Conservation (phyloP, 805 yeast genomes). For the Wickerhamomyces canadensis region DNA sequence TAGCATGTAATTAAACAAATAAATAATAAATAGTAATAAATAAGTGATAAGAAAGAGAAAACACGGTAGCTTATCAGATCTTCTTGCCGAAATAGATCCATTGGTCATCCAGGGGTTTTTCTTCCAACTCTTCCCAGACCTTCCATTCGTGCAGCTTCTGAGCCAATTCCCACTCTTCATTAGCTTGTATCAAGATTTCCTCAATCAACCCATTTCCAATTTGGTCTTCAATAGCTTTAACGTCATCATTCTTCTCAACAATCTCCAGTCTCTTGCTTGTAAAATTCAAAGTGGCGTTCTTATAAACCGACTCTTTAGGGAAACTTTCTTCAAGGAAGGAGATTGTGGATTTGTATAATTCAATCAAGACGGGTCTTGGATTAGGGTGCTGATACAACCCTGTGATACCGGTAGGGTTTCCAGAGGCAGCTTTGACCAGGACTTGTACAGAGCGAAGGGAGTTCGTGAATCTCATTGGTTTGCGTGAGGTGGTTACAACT, state of each 20-base stretch:
- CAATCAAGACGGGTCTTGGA: conserved; percentile 73
- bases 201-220: conserved; percentile 84
- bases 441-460: conserved; percentile 35
- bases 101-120: conserved; percentile 73
- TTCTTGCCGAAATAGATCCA: conserved; percentile 79
- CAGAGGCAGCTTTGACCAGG: conserved; percentile 52
- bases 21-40: conserved; percentile 2
- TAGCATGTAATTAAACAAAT: neutral
- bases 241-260: conserved; percentile 57
- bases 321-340: conserved; percentile 49
- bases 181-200: conserved; percentile 76
- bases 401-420: conserved; percentile 77
- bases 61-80: conserved; percentile 26
- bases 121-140: conserved; percentile 77
- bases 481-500: conserved; percentile 5
- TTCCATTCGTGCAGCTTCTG: conserved; percentile 63
- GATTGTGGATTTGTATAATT: conserved; percentile 68
- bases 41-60: conserved; percentile 2
- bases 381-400: conserved; percentile 77
- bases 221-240: conserved; percentile 60
- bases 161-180: conserved; percentile 69
- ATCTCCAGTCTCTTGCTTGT: conserved; percentile 63
- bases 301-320: conserved; percentile 71
- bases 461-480: conserved; percentile 29
- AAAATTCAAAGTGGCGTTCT: conserved; percentile 66